Conservation (phyloP, 768 basidiomycete species). For the Mycena crocata region DNA sequence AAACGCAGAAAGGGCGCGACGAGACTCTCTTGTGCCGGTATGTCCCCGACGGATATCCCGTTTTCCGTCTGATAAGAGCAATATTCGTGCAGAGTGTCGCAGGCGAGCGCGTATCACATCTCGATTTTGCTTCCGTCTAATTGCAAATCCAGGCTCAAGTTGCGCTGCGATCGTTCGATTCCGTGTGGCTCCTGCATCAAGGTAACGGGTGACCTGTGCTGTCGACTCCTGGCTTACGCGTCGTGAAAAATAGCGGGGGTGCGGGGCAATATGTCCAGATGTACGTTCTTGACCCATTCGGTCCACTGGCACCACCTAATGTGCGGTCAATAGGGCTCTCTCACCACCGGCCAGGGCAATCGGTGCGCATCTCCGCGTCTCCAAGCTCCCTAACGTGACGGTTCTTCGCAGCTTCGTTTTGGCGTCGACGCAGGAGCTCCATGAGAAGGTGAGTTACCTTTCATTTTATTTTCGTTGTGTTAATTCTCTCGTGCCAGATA, state of each 20-base stretch:
- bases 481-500: too few species aligned
- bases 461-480: too few species aligned
- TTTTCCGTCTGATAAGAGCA: not conserved
- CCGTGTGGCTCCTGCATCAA: conserved; percentile 87
- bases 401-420: conserved; percentile 70
- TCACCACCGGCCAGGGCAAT: conserved; percentile 87
- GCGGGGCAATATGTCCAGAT: conserved; percentile 86
- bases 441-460: conserved; percentile 84
- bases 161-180: conserved; percentile 80
- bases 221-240: too few species aligned
- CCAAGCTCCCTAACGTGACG: not conserved
- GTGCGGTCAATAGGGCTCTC: conserved; percentile 61
- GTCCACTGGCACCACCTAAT: conserved; percentile 29
- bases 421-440: conserved; percentile 83
- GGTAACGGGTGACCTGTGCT: conserved; percentile 48
- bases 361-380: conserved; percentile 55
- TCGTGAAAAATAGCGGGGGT: conserved; percentile 69
- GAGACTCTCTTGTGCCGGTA: conserved; percentile 76
- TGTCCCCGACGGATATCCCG: not conserved
- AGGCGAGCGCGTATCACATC: conserved; percentile 55
- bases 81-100: conserved; percentile 81
- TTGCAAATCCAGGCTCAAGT: conserved; percentile 61
- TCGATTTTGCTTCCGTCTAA: conserved; percentile 21
- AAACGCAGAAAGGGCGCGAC: conserved; percentile 80
- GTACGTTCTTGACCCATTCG: conserved; percentile 52